Evolutionary conservation across 2,329 filamentous ascomycete species (phyloP).

Genomic region (Monilinia laxa): DNA sequence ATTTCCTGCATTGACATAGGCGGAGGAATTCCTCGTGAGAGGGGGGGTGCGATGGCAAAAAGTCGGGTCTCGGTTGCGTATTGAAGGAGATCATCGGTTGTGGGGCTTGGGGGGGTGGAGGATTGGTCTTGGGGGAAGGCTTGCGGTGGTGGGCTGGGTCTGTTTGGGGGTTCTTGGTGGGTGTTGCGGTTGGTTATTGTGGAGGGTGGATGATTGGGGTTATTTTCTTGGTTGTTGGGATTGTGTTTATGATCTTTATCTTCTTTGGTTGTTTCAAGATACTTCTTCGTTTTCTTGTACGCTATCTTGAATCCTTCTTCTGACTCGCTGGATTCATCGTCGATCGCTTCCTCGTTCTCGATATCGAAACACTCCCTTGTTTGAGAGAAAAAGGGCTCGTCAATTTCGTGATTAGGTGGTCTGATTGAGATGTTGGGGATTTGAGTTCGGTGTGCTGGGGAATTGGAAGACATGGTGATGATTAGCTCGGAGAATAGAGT

Average conservation of each 20-base stretch:
- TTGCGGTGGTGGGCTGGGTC: no score
- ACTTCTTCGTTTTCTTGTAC: background rate
- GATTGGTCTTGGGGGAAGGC: background rate
- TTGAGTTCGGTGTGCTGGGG: rapidly evolving
- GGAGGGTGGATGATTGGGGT: no score
- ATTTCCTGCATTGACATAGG: rapidly evolving
- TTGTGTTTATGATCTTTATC: no score
- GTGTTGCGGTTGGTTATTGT: no score
- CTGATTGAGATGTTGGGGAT: background rate
- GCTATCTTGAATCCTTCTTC: background rate
- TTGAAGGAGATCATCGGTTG: background rate
- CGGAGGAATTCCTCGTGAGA: rapidly evolving
- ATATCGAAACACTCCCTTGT: background rate
- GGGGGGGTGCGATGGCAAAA: rapidly evolving
- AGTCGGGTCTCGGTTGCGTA: background rate
- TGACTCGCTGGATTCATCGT: background rate
- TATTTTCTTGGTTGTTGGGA: no score
- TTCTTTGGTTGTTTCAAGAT: no score
- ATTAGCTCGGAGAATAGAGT: background rate
- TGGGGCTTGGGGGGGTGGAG: background rate
- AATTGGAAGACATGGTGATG: background rate
- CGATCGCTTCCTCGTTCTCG: background rate
- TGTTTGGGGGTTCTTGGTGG: no score
- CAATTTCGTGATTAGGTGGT: background rate
- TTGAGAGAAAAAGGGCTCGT: background rate